Evolutionary conservation across 2,329 filamentous ascomycete genomes (phyloP), one percentile per base, ranked within the genome.

Genomic region (Thermothelomyces thermophilus): DNA sequence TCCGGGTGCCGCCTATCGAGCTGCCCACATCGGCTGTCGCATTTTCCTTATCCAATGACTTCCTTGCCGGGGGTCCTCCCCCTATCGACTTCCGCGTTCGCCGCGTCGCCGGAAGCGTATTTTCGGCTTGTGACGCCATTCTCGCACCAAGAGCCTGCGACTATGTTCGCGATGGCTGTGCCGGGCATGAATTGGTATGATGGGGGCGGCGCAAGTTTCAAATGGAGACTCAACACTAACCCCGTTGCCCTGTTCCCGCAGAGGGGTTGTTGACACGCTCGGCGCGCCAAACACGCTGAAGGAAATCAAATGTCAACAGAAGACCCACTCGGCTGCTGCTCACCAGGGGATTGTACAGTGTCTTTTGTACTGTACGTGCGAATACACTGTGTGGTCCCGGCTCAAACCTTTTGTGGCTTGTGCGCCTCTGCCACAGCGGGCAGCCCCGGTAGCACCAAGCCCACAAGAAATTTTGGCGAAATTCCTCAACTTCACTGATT

Each of bases 21-120:
- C 42, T 36, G 31, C 74, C 76, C 50, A 86, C 66, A 58, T 88
- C 83, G 37, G 83, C 70, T 3, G 84, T 87, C 63, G 79, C 77
- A 74, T 94, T 94, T 64, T 94, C 88, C 67, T 89, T 90, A 61
- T 88, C 84, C 56, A 75, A 68, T 33, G 70, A 68, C 66, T 71
- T 79, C 60, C 62, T 74, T 60, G 63, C 70, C 66, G 68, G 78
- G 61, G 67, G 80, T 58, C 73, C 80, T 63, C 65, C 66, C 16
- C 82, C 83, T 53, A 87, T 80, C n/a, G 87, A 90, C 65, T 87
- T 87, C 64, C 86, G 81, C 60, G 79, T 68, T 46, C 79, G 74
- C 59, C 80, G 73, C 57, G 73, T 75, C 35, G 77, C 68, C 36
- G 79, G 77, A 50, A 80, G 57, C n/a, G 79, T 78, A 41, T 66